These are phyloP conservation scores for Floccularia luteovirens DNA, from an alignment of 768 basidiomycete species.

Conservation along the genomic window DNA sequence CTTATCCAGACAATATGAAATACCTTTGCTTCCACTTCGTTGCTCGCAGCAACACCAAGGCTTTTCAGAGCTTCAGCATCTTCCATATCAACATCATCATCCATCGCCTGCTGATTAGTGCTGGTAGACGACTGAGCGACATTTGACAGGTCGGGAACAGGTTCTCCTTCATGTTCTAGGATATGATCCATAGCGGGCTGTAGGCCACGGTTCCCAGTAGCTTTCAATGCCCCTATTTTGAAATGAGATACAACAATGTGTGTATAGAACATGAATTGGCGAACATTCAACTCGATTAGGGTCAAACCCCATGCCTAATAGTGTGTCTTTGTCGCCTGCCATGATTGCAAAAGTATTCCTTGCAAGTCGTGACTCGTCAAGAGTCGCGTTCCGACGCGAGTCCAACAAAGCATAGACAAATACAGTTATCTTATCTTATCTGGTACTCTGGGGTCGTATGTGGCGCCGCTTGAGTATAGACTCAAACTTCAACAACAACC, in stretches of 20 bases:
- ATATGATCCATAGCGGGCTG: conserved; percentile 91
- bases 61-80: conserved; percentile 56
- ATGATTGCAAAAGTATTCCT: conserved; percentile 17
- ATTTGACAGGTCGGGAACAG: conserved; percentile 56
- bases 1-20: conserved; percentile 6
- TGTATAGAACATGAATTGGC: conserved; percentile 14
- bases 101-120: conserved; percentile 18
- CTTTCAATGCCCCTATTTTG: conserved; percentile 76
- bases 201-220: conserved; percentile 75
- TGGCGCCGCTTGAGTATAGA: too few species aligned
- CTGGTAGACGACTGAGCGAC: conserved; percentile 26
- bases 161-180: conserved; percentile 69
- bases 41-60: conserved; percentile 32
- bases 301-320: conserved; percentile 87
- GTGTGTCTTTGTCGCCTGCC: conserved; percentile 63
- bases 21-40: conserved; percentile 63
- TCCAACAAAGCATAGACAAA: too few species aligned
- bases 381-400: too few species aligned
- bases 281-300: conserved; percentile 77
- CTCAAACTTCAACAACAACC: too few species aligned
- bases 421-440: too few species aligned
- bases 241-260: not conserved
- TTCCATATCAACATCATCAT: conserved; percentile 65
- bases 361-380: too few species aligned
- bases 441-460: too few species aligned